These are phyloP conservation scores for Lippia alba DNA, from an alignment of 305 asterid genomes.

Conservation along the genomic window DNA sequence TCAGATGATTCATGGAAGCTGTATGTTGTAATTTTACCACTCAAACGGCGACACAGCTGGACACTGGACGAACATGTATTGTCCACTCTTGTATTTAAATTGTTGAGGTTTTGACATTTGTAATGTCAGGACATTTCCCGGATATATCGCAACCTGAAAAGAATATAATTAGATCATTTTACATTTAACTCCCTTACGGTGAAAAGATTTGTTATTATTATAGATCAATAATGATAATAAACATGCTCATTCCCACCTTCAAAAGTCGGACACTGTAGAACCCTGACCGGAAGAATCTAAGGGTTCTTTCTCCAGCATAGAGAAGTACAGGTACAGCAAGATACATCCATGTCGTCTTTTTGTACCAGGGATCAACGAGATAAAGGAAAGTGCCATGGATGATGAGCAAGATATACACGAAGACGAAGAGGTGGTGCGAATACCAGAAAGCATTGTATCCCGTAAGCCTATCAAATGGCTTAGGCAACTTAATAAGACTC, in stretches of 20 bases:
- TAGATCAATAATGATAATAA: background rate
- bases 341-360: slow-evolving; percentile 93
- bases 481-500: slow-evolving; percentile 65
- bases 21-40: slow-evolving; percentile 51
- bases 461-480: slow-evolving; percentile 72
- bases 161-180: background rate
- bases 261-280: slow-evolving; percentile 64
- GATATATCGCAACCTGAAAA: slow-evolving; percentile 75
- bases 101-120: slow-evolving; percentile 91
- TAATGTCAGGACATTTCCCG: slow-evolving; percentile 75
- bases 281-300: slow-evolving; percentile 77
- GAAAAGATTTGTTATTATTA: background rate
- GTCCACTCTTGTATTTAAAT: slow-evolving; percentile 80
- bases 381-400: slow-evolving; percentile 74
- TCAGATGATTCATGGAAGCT: background rate
- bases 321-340: slow-evolving; percentile 76
- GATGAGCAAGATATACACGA: slow-evolving; percentile 73
- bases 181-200: background rate
- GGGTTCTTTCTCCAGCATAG: slow-evolving; percentile 84
- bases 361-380: slow-evolving; percentile 70
- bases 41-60: slow-evolving; percentile 90
- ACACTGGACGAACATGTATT: slow-evolving; percentile 88
- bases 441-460: slow-evolving; percentile 91
- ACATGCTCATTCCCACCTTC: slow-evolving; percentile 52
- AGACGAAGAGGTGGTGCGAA: slow-evolving; percentile 68